phyloP scores from a whole-genome alignment of 176 grass and related monocot species.

The Juncus inflexus region DNA sequence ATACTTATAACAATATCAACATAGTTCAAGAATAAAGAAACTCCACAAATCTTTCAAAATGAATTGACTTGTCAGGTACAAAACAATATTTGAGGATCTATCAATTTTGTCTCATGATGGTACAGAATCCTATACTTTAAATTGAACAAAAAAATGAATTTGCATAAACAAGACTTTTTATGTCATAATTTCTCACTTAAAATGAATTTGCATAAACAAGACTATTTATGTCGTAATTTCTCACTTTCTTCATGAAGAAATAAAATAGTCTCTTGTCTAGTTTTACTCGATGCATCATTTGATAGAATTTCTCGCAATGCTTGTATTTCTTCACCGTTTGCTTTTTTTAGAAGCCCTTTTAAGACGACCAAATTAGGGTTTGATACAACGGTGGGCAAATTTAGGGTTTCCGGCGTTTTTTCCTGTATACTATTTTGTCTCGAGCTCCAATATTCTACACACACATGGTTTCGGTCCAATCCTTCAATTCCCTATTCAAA shows the following conservation, averaged over 20 bases:
- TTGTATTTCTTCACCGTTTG: constrained; percentile 54
- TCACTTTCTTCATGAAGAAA: constrained; percentile 39
- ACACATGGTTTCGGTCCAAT: constrained; percentile 44
- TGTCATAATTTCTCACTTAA: constrained; percentile 16
- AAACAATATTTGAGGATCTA: constrained; percentile 24
- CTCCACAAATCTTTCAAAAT: too few relatives aligned
- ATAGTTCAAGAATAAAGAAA: too few relatives aligned
- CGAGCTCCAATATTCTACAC: constrained; percentile 78
- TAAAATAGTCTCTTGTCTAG: constrained; percentile 33
- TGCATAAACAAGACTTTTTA: constrained; percentile 30
- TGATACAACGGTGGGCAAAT: not conserved
- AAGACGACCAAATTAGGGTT: constrained; percentile 29
- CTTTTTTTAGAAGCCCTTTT: constrained; percentile 68
- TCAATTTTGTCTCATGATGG: constrained; percentile 28
- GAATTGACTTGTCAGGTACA: constrained; percentile 9
- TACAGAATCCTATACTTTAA: constrained; percentile 19
- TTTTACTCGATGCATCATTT: constrained; percentile 28
- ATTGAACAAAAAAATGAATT: constrained; percentile 22
- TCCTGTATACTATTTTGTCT: constrained; percentile 29
- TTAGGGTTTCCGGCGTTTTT: constrained; percentile 24
- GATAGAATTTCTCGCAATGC: constrained; percentile 47
- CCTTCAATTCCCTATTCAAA: constrained; percentile 54
- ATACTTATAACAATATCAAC: too few relatives aligned
- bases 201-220: constrained; percentile 33
- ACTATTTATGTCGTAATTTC: constrained; percentile 5